Evolutionary conservation across 768 basidiomycete genomes (phyloP).

Genomic region (Chalciporus sphaerocephalus): DNA sequence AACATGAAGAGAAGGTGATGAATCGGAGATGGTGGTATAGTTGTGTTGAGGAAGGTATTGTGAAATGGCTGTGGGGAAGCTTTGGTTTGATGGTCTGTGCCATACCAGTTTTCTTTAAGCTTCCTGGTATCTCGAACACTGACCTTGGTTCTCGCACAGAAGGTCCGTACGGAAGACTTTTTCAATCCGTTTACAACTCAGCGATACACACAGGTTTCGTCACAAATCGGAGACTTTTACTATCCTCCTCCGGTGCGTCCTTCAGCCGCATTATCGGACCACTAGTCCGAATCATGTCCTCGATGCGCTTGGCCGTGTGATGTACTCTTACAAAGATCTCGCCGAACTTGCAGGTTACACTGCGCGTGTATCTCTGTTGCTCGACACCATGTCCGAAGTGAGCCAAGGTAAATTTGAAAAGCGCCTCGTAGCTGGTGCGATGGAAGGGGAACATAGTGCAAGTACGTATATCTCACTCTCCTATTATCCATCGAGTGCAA

Average conservation of each 20-base stretch:
- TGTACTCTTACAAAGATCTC: slow-evolving; percentile 97
- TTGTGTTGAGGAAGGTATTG: slow-evolving; percentile 89
- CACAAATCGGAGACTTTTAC: slow-evolving; percentile 85
- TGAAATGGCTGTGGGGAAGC: slow-evolving; percentile 97
- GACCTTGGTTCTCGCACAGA: slow-evolving; percentile 90
- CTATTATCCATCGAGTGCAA: background rate
- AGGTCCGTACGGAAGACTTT: slow-evolving; percentile 42
- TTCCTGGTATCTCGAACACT: slow-evolving; percentile 60
- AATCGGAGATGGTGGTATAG: slow-evolving; percentile 84
- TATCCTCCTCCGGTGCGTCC: slow-evolving; percentile 76
- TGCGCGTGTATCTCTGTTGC: slow-evolving; percentile 78
- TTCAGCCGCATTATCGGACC: too few relatives aligned
- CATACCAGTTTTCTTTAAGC: slow-evolving; percentile 86
- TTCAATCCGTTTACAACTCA: background rate
- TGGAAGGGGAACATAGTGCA: slow-evolving; percentile 65
- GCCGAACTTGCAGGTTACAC: slow-evolving; percentile 96
- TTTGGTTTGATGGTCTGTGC: slow-evolving; percentile 88
- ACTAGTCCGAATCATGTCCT: slow-evolving; percentile 1
- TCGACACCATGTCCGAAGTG: slow-evolving; percentile 89
- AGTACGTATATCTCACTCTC: slow-evolving; percentile 45
- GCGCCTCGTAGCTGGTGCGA: slow-evolving; percentile 72
- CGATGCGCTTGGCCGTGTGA: slow-evolving; percentile 93
- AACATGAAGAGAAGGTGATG: slow-evolving; percentile 81
- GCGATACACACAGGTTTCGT: slow-evolving; percentile 66
- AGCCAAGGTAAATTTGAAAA: slow-evolving; percentile 84